Base-by-base conservation (phyloP, 164 flowering plant species). In the Hamamelis virginiana region DNA sequence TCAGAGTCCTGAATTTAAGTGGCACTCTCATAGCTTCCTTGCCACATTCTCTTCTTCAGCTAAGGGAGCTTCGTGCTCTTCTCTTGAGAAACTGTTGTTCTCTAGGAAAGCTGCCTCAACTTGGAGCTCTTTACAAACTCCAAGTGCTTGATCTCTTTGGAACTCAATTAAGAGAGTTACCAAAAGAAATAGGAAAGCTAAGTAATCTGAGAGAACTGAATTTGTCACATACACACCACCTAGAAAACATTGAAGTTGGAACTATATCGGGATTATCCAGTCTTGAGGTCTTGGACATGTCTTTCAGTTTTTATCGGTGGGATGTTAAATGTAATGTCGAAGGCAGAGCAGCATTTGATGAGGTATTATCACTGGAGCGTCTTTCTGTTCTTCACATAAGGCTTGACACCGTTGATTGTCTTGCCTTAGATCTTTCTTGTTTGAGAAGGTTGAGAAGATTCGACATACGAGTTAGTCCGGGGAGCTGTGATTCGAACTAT, bases 11-110 rank as follows among this genome's bases (percentile, higher is more conserved):
- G 48, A 74, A 77, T 61, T 15, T 77, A 5, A 62, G 74, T 43
- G 64, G 69, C 16, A 69, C 76, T 16, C 63, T 43, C 27, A 69
- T 77, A 25, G 26, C 16, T 1, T 65, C 76, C 15, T 41, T 77
- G 59, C 80, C 80, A 0, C 47, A 3, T 47, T 77, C 80, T 21
- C 67, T 77, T 22, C 48, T 51, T 25, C 55, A 62, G 4, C 58
- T 73, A 23, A 47, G 16, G 10, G 64, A 77, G 21, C 76, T 73
- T 14, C 74, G 67, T 14, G 65, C 80, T 44, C 80, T 77, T 51
- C 61, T 77, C 6, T 28, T 77, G 22, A 21, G 65, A 1, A 48
- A 66, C 26, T 77, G 76, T 53, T 15, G 1, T 41, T 69, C 13
- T 56, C 47, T 77, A 13, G 60, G 61, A 28, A 14, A 62, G 5